Evolutionary conservation across 1,139 yeast genomes (phyloP).

Genomic region (Blastobotrys serpentis): DNA sequence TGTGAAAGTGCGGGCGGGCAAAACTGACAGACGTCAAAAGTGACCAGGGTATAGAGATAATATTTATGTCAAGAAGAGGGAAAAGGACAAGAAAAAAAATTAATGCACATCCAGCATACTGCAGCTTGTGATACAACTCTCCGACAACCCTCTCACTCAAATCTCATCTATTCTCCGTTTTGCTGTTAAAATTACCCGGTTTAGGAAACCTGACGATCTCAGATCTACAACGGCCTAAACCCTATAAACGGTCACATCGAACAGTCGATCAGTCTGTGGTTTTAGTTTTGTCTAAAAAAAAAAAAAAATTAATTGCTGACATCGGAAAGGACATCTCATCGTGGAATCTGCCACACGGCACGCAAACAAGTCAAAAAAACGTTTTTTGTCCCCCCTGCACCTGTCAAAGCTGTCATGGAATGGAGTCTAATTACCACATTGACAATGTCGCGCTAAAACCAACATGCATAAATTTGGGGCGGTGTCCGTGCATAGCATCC

Average conservation of each 20-base stretch:
- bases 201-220: not conserved
- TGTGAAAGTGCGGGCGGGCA: no score
- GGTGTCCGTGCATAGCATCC: not conserved
- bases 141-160: not conserved
- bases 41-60: not conserved
- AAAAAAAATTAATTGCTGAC: not conserved
- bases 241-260: not conserved
- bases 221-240: not conserved
- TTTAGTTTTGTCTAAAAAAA: no score
- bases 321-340: not conserved
- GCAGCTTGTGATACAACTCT: not conserved
- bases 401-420: not conserved
- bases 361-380: not conserved
- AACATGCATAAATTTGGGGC: not conserved
- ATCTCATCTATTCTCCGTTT: no score
- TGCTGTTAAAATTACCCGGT: not conserved
- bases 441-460: not conserved
- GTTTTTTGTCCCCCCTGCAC: not conserved
- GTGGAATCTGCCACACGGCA: not conserved
- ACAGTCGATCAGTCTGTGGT: no score
- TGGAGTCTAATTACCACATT: no score
- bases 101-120: not conserved
- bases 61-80: not conserved
- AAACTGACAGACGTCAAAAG: conserved; percentile 7
- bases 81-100: not conserved